A percentile compares a stretch with the other conserved stretches of the same genome.
Conservation (phyloP, 192 early-diverging fungal genomes). For the Backusella westeae region DNA sequence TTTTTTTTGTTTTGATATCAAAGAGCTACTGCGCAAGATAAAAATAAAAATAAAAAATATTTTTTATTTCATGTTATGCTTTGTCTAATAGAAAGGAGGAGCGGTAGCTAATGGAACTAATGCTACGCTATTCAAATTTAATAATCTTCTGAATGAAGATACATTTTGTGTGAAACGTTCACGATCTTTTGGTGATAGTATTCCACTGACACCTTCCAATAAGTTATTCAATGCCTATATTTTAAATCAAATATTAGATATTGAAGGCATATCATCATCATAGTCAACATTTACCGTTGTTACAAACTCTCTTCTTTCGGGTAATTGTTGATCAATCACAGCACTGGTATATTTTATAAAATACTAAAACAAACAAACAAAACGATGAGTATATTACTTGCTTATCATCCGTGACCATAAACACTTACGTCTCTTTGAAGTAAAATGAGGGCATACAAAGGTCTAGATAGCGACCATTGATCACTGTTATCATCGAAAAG, state of each 20-base stretch:
- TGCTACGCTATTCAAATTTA: conserved; percentile 30
- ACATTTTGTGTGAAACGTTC: conserved; percentile 72
- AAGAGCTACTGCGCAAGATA: background rate
- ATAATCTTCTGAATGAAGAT: conserved; percentile 46
- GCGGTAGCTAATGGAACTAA: conserved; percentile 30
- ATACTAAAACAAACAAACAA: conserved; percentile 25
- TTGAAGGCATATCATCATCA: background rate
- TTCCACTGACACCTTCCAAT: conserved; percentile 63
- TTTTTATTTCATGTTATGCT: background rate
- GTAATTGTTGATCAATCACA: conserved; percentile 54
- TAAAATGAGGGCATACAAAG: conserved; percentile 75
- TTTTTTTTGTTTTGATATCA: background rate
- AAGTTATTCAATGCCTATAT: conserved; percentile 46
- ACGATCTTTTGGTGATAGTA: conserved; percentile 48
- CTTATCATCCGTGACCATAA: too few relatives aligned
- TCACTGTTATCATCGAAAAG: conserved; percentile 80
- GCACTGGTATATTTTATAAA: conserved; percentile 52
- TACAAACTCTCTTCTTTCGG: conserved; percentile 39
- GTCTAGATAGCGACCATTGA: conserved; percentile 81
- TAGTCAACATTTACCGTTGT: conserved; percentile 24
- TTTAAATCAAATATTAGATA: conserved; percentile 3
- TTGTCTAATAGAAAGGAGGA: conserved; percentile 10
- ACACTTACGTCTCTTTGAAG: conserved; percentile 60
- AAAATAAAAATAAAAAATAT: background rate
- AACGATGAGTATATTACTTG: background rate